Evolutionary conservation across 805 yeast species (phyloP).

Genomic region (Pichia thaimueangensis): DNA sequence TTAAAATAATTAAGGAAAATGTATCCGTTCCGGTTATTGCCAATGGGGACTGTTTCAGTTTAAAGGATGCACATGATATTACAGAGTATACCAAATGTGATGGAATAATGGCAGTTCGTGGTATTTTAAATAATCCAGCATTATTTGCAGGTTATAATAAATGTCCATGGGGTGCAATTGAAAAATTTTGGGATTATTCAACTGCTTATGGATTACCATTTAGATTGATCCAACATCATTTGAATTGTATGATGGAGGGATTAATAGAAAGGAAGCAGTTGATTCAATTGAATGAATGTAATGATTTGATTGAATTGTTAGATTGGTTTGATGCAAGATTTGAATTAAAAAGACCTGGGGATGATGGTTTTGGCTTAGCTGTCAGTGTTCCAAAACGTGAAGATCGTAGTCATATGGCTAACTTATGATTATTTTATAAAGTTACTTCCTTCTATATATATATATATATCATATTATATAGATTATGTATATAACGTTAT

Average conservation of each 20-base stretch:
- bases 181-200: constrained; percentile 71
- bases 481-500: too few species aligned
- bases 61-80: constrained; percentile 59
- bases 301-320: constrained; percentile 53
- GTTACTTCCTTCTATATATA: too few species aligned
- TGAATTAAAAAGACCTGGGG: constrained; percentile 58
- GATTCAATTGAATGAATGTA: constrained; percentile 58
- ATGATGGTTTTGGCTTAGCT: constrained; percentile 57
- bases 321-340: constrained; percentile 80
- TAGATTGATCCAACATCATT: constrained; percentile 78
- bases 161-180: constrained; percentile 92
- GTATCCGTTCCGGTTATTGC: constrained; percentile 81
- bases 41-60: constrained; percentile 85
- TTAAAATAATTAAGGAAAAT: constrained; percentile 52
- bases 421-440: constrained; percentile 6
- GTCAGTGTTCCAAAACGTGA: constrained; percentile 22
- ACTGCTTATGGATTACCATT: constrained; percentile 81
- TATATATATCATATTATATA: too few species aligned
- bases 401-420: constrained; percentile 9
- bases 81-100: constrained; percentile 66
- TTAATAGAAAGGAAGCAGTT: constrained; percentile 40
- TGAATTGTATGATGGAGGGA: constrained; percentile 76
- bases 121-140: constrained; percentile 80
- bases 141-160: constrained; percentile 64
- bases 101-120: constrained; percentile 96